Evolutionary conservation across 2,329 filamentous ascomycete species (phyloP), one percentile per base, ranked within the genome.

Genomic region (Trichoderma sp.): DNA sequence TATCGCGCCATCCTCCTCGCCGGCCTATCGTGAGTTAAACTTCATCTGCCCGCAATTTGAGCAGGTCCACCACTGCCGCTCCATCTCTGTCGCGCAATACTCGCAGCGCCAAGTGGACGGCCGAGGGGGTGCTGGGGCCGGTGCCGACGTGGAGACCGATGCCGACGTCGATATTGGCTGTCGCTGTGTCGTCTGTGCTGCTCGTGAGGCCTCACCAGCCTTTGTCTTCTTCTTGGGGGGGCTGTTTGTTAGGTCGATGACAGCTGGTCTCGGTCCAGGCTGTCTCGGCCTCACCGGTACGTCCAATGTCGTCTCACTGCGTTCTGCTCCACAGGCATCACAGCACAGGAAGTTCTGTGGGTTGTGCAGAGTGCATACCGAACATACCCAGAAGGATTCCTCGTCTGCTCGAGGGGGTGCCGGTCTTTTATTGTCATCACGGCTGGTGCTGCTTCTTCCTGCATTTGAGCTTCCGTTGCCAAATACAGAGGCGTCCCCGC

Each of bases 11-110:
- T 16, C 63, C 58, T 46, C 21, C 43, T 54, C 24, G 60, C 49
- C 63, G 24, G 28, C 43, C 73, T 73, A 78, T 72, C 72, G 74
- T 61, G 83, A 86, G 69, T 75, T 82, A 13, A 83, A 80, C 77
- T 87, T 88, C 77, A 88, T 82, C 71, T 78, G 81, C 2, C 85
- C 85, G 74, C 87, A 89, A 3, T 80, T 76, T 21, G 82, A 83
- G 72, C 87, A 89, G 28, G 83, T 85, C 86, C 86, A 88, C 84
- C 85, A 88, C 71, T 83, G 80, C 55, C 80, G 78, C 68, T 87
- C 84, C 79, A 87, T 85, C 30, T 78, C 75, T 2, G 80, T 84
- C 10, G 81, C 82, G 71, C 87, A 89, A 66, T 81, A 80, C 18
- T 80, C 81, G 71, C 87, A 89, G 37, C 78, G 78, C 87, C 86